Evolutionary conservation across 768 basidiomycete genomes (phyloP), one percentile per base, ranked within the genome.

Genomic region (Russula ochroleuca): DNA sequence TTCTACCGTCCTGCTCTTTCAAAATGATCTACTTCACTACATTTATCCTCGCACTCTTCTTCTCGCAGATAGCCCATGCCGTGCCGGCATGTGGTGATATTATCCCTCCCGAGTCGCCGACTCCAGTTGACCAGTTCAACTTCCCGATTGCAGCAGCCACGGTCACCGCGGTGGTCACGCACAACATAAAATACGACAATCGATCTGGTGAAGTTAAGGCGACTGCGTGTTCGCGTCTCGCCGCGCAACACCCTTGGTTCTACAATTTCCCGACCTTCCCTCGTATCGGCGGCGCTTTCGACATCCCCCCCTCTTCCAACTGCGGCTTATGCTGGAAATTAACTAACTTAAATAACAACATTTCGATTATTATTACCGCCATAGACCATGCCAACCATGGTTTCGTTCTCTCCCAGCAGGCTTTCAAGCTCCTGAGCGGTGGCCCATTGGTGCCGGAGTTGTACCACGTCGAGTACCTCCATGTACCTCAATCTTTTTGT

Each of bases 241-340:
- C 78, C 17, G 76, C 78, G 4, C 73, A 69, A 35, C 85, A 76
- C 73, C 77, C 72, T 4, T 83, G 78, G 45, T 82, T 85, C 59
- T 76, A 74, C 13, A 73, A 75, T 43, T 71, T 88, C 38, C 85
- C 85, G 4, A 73, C 72, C 52, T 88, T 85, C 76, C 85, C 86
- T 1, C 70, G 75, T 71, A 84, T 88, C 69, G 85, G 84, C 38
- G 85, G 81, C 1, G 81, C 78, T 1, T 74, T 76, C 15, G 82
- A 78, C 41, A 75, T 87, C 61, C 72, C 82, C 70, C 85, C 83
- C 1, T 62, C 71, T n/a, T n/a, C n/a, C n/a, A n/a, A n/a, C n/a
- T 88, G 86, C 68, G 84, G 84, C 3, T 77, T 78, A 28, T 88
- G 87, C 72, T 88, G 84, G 84, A 59, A 77, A 62, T 70, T 87